Conservation (phyloP, 2,329 filamentous ascomycete species). For the Colletotrichum shisoi region DNA sequence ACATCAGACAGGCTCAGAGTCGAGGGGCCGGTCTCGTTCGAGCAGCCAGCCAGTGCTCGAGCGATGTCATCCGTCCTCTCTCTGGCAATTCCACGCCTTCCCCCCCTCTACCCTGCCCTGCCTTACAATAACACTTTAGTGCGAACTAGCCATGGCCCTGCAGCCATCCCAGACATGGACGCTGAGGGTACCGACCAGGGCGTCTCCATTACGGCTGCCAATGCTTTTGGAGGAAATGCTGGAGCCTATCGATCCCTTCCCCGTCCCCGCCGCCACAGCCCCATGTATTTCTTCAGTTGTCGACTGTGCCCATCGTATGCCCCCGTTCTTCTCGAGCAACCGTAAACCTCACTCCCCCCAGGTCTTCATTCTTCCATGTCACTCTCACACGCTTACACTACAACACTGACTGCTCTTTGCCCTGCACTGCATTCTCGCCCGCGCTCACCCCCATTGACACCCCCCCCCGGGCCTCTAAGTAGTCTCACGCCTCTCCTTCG, state of each 20-base stretch:
- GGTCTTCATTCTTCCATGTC: conserved; percentile 24
- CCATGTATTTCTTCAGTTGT: conserved; percentile 35
- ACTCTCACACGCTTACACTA: conserved; percentile 3
- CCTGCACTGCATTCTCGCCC: conserved; percentile 16
- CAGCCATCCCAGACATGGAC: conserved; percentile 34
- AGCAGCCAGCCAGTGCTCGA: conserved; percentile 26
- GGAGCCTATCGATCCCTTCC: conserved; percentile 47
- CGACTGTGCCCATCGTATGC: conserved; percentile 27
- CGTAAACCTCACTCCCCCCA: conserved; percentile 20
- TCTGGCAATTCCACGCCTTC: conserved; percentile 14
- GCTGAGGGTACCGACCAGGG: conserved; percentile 34
- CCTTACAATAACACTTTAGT: conserved; percentile 9
- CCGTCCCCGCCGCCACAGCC: conserved; percentile 45
- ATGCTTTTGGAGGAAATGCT: conserved; percentile 39
- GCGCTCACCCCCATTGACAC: conserved; percentile 9
- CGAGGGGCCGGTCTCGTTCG: conserved; percentile 24
- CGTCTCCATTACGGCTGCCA: conserved; percentile 28
- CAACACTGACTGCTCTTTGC: conserved; percentile 2
- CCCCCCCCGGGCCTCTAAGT: conserved; percentile 1
- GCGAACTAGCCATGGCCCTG: conserved; percentile 31
- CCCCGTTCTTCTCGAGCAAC: conserved; percentile 3
- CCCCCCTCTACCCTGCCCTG: not conserved
- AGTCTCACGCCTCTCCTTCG: not conserved
- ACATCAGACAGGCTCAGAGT: conserved; percentile 6
- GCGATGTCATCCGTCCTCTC: conserved; percentile 31